Base-by-base conservation (phyloP, 2,329 filamentous ascomycete genomes). In the Sodiomyces alkalinus region DNA sequence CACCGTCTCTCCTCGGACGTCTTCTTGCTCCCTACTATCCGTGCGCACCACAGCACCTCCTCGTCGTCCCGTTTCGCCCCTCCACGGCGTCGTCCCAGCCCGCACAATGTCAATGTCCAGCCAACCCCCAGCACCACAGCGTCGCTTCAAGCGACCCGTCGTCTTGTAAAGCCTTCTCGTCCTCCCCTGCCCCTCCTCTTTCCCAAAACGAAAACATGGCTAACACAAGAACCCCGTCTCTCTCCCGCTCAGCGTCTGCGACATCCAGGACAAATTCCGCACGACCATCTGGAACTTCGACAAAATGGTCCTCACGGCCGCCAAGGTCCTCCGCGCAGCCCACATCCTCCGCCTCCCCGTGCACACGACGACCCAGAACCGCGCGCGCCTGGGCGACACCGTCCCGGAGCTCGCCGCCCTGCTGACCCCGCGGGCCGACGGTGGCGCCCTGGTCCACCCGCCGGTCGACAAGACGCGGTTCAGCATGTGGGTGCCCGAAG, bases 261-360 rank as follows among this genome's bases (percentile, higher is more conserved):
- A 96, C 47, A 64, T 96, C 38, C 87, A 96, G 58, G 87, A 94
- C 41, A 92, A 85, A 52, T 96, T 96, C 56, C 71, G 82, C 35
- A 61, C 63, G 7, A 77, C 75, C 31, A 93, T 96, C 43, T 70
- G 77, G 56, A 76, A 92, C 47, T 94, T 86, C 47, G 70, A 81
- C 38, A 83, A 80, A 49, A 68, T 94, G 74, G 60, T 82, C 50
- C 54, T 62, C 29, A 82, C 77, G 14, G 57, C 75, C 17, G 57
- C 64, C 43, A 85, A 85, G 50, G 61, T 85, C 49, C 64, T 83
- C 44, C 61, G 58, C 45, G 74, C 74, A 32, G 65, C 68, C 39
- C 51, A 67, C 27, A 59, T 68, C 44, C 69, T 90, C 39, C 52
- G 71, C 40, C 74, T 93, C 37, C 86, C 87, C 41, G 65, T 92